Conservation (phyloP, 345 rosid species). For the Camelina neglecta region DNA sequence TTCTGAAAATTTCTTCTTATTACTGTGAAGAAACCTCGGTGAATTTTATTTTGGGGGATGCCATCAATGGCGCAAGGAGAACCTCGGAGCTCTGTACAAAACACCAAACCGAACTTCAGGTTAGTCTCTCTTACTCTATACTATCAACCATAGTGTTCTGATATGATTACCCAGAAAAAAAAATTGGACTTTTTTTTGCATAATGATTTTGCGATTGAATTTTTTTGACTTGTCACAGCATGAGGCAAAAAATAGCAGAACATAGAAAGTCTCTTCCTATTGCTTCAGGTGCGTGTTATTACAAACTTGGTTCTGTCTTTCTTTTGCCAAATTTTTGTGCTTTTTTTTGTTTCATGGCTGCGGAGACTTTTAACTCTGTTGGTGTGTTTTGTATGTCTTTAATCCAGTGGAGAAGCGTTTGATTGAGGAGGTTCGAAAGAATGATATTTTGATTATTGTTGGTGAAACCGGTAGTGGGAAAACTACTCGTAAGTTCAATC, state of each 20-base stretch:
- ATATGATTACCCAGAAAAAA: neutral
- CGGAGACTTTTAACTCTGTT: conserved; percentile 21
- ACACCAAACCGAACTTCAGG: conserved; percentile 47
- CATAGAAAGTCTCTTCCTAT: conserved; percentile 88
- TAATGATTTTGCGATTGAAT: conserved; percentile 6
- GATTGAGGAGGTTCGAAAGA: conserved; percentile 67
- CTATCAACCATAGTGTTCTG: neutral
- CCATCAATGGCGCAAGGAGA: conserved; percentile 62
- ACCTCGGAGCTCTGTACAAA: conserved; percentile 27
- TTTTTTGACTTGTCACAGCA: conserved; percentile 35
- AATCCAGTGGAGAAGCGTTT: conserved; percentile 69
- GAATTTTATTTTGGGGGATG: conserved; percentile 38
- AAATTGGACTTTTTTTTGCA: neutral
- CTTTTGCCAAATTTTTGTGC: neutral
- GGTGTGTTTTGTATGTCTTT: neutral
- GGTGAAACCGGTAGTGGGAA: conserved; percentile 99
- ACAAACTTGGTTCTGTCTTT: neutral
- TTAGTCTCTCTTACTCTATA: conserved; percentile 20
- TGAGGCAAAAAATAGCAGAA: conserved; percentile 55
- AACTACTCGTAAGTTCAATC: conserved; percentile 74
- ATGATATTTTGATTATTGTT: conserved; percentile 74
- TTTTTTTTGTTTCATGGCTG: neutral
- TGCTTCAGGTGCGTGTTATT: conserved; percentile 62
- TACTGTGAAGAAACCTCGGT: neutral
- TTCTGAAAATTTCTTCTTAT: neutral